Percentiles rank a stretch among this genome's conserved stretches.
phyloP scores from a whole-genome alignment of 2,329 filamentous ascomycete species.

The Cladosporium sp. region DNA sequence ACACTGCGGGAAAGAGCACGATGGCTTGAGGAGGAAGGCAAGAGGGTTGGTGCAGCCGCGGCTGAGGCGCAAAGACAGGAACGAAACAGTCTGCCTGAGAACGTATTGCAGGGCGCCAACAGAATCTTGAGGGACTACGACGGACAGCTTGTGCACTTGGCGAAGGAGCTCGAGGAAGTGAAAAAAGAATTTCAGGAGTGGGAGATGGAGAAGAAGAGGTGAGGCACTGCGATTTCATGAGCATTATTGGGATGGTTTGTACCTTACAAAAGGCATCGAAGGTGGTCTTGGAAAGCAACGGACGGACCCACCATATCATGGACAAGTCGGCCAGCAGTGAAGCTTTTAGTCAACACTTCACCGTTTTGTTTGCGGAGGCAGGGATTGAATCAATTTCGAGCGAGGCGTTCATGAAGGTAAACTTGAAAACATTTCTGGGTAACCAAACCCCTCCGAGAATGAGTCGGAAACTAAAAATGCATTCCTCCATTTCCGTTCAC shows the following conservation, averaged over 20 bases:
- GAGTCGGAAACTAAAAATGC: too few relatives aligned
- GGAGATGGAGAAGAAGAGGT: slow-evolving; percentile 30
- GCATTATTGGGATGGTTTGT: too few relatives aligned
- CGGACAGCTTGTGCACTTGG: slow-evolving; percentile 70
- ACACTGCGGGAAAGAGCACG: slow-evolving; percentile 69
- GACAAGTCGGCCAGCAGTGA: too few relatives aligned
- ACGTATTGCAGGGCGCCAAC: slow-evolving; percentile 67
- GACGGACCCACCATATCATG: too few relatives aligned
- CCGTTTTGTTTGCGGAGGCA: background rate
- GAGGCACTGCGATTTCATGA: background rate
- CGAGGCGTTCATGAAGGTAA: background rate
- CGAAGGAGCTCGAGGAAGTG: slow-evolving; percentile 59
- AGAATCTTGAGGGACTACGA: slow-evolving; percentile 82
- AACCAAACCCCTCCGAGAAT: too few relatives aligned
- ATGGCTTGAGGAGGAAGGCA: slow-evolving; percentile 68
- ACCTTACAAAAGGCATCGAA: too few relatives aligned
- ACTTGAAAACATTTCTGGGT: too few relatives aligned
- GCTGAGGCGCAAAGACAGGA: slow-evolving; percentile 37
- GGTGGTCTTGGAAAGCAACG: too few relatives aligned
- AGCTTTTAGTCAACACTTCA: too few relatives aligned
- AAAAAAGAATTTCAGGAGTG: slow-evolving; percentile 57
- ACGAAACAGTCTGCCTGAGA: slow-evolving; percentile 59
- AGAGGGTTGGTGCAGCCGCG: slow-evolving; percentile 54
- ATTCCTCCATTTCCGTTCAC: too few relatives aligned
- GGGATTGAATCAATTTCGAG: background rate